Conservation (phyloP, 1,284 basidiomycete genomes). For the Mycosarcoma mackinlayi region DNA sequence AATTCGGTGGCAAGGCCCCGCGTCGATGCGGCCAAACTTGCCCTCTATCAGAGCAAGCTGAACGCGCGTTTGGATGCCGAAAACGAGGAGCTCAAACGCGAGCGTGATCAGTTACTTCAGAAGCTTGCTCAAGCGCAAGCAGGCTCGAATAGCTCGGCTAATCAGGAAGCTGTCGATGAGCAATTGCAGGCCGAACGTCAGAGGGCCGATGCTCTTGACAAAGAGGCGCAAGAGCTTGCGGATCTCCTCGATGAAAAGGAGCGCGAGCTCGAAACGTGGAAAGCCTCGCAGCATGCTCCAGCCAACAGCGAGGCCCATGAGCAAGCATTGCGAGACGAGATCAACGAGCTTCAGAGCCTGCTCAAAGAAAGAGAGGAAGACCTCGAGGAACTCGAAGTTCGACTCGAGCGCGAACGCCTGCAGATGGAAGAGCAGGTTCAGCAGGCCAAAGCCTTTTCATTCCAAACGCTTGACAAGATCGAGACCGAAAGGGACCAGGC, state of each 20-base stretch:
- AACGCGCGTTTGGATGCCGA: conserved; percentile 48
- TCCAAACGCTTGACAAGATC: conserved; percentile 45
- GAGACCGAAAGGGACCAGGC: conserved; percentile 44
- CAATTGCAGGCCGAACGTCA: conserved; percentile 28
- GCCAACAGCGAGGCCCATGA: conserved; percentile 4
- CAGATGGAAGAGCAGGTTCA: conserved; percentile 51
- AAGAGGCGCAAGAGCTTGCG: conserved; percentile 48
- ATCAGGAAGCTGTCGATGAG: conserved; percentile 9
- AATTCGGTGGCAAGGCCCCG: conserved; percentile 41
- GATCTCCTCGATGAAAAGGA: conserved; percentile 49
- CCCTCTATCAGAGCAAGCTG: conserved; percentile 50
- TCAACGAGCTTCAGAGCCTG: conserved; percentile 33
- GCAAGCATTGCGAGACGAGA: conserved; percentile 22
- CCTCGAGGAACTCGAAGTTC: conserved; percentile 31
- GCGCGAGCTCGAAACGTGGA: conserved; percentile 26
- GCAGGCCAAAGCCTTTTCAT: conserved; percentile 48
- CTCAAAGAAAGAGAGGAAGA: conserved; percentile 46
- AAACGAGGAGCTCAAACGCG: conserved; percentile 48
- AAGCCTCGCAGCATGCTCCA: neutral
- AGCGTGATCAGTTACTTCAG: conserved; percentile 33
- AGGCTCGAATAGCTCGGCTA: neutral
- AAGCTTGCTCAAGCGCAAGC: conserved; percentile 29
- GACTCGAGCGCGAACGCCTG: conserved; percentile 34
- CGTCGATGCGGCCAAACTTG: conserved; percentile 45
- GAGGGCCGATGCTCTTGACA: conserved; percentile 41